A percentile compares a stretch with the other conserved stretches of the same genome.
phyloP scores from a whole-genome alignment of 2,329 filamentous ascomycete species.

The Apiospora marii region DNA sequence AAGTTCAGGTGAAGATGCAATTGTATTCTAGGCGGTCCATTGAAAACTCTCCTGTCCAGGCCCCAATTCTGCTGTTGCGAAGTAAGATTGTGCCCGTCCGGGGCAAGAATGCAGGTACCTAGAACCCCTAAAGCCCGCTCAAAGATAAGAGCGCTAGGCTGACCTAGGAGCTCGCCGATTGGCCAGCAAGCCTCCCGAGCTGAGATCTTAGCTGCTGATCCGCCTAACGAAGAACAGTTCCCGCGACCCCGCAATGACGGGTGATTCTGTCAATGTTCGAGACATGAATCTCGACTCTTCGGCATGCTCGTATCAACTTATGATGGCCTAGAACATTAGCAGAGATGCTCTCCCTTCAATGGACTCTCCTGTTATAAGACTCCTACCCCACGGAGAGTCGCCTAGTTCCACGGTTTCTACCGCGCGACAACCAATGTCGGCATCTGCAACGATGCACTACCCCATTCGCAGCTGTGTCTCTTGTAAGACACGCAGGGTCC shows the following conservation, averaged over 20 bases:
- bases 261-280: neutral
- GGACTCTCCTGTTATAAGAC: neutral
- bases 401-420: neutral
- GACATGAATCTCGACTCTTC: neutral
- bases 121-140: neutral
- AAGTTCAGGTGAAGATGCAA: too few species aligned
- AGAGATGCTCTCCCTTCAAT: neutral
- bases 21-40: too few species aligned
- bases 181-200: neutral
- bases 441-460: neutral
- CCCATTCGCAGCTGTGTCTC: neutral
- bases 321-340: neutral
- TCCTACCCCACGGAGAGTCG: neutral
- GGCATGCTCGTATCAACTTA: neutral
- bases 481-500: neutral
- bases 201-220: neutral
- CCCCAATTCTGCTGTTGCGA: neutral
- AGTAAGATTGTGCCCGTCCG: neutral
- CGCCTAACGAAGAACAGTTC: neutral
- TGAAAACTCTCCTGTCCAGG: neutral
- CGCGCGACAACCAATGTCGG: neutral
- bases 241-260: neutral
- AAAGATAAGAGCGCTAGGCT: neutral
- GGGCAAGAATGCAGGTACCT: neutral
- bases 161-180: neutral